A percentile compares a stretch with the other conserved stretches of the same genome.
Conservation (phyloP, 192 early-diverging fungal genomes). For the Chytriomyces sp. region DNA sequence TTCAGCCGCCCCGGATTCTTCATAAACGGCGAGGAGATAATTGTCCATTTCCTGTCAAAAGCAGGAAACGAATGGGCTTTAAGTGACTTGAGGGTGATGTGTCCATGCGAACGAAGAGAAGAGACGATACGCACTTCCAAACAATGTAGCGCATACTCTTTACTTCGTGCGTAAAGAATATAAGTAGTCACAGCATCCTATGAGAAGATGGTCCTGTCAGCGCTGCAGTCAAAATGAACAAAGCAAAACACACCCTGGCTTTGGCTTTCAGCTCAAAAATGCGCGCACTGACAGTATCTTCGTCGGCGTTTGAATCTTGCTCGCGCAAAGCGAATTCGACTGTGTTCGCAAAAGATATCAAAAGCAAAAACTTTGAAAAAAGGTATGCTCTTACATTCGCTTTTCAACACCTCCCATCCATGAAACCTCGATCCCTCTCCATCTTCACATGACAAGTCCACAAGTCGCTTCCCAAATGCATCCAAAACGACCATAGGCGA, state of each 20-base stretch:
- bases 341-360: constrained; percentile 11
- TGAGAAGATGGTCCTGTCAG: too few species aligned
- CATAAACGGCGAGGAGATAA: constrained; percentile 58
- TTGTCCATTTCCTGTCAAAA: constrained; percentile 56
- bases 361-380: constrained; percentile 2
- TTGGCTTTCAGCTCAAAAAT: constrained; percentile 56
- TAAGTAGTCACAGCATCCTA: constrained; percentile 21
- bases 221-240: too few species aligned
- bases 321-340: constrained; percentile 34
- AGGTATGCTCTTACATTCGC: too few species aligned
- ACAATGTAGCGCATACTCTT: constrained; percentile 15
- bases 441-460: constrained; percentile 9
- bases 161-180: constrained; percentile 2
- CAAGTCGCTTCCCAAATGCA: constrained; percentile 31
- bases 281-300: constrained; percentile 46
- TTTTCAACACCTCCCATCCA: constrained; percentile 23
- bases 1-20: constrained; percentile 20
- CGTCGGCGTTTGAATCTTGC: constrained; percentile 55
- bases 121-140: constrained; percentile 10
- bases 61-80: too few species aligned
- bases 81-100: too few species aligned
- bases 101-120: too few species aligned
- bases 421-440: background rate
- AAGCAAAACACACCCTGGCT: constrained; percentile 49
- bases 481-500: constrained; percentile 69